Evolutionary conservation across 2,329 filamentous ascomycete genomes (phyloP).

Genomic region (Bipolaris sorokiniana): DNA sequence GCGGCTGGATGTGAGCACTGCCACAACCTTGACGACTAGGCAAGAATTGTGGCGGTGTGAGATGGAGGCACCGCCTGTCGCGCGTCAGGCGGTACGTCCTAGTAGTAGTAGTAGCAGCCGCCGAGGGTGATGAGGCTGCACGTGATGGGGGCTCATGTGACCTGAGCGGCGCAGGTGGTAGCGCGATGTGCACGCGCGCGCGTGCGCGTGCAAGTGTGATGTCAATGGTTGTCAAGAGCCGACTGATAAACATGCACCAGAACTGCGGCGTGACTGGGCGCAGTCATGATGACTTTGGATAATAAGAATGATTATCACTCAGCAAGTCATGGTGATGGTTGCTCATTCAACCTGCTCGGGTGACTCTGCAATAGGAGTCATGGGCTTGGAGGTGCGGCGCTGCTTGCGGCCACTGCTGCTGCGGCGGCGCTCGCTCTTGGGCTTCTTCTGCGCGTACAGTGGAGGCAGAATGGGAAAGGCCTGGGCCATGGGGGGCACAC

Average conservation of each 20-base stretch:
- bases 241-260: slow-evolving; percentile 14
- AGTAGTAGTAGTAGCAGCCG: not conserved
- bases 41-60: not conserved
- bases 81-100: slow-evolving; percentile 2
- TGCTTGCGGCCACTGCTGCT: slow-evolving; percentile 50
- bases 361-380: slow-evolving; percentile 52
- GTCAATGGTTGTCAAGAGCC: slow-evolving; percentile 14
- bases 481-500: slow-evolving; percentile 44
- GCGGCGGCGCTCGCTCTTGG: slow-evolving; percentile 49
- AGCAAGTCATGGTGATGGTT: not conserved
- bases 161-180: slow-evolving; percentile 15
- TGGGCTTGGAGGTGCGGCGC: slow-evolving; percentile 49
- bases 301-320: not conserved
- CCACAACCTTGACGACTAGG: not conserved
- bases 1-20: not conserved
- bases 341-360: slow-evolving; percentile 48
- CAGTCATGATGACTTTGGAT: slow-evolving; percentile 12
- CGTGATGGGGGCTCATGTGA: slow-evolving; percentile 17
- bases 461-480: slow-evolving; percentile 49
- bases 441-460: slow-evolving; percentile 50
- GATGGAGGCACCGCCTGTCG: slow-evolving; percentile 1
- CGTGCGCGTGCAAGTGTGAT: slow-evolving; percentile 15
- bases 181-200: slow-evolving; percentile 19
- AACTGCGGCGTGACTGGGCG: slow-evolving; percentile 5
- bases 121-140: slow-evolving; percentile 1